Percentiles rank a stretch among this genome's conserved stretches.
phyloP scores from a whole-genome alignment of 2,329 filamentous ascomycete genomes.

The Trichophyton simii region DNA sequence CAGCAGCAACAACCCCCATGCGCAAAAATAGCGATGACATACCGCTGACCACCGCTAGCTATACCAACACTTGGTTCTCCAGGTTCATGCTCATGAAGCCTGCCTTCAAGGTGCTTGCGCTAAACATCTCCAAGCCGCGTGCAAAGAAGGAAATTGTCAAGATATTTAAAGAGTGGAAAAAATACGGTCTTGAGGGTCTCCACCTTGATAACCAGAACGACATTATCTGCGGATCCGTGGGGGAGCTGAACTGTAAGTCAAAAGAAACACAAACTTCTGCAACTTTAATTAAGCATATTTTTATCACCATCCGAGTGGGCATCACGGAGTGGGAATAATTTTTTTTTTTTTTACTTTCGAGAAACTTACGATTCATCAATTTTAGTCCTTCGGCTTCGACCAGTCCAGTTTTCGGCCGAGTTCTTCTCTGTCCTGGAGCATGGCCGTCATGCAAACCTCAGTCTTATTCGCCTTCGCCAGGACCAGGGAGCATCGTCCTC shows the following conservation, averaged over 20 bases:
- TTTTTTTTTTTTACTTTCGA: background rate
- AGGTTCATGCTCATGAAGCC: constrained; percentile 85
- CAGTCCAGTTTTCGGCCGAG: constrained; percentile 77
- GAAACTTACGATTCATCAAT: background rate
- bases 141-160: constrained; percentile 65
- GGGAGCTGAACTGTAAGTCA: constrained; percentile 62
- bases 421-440: constrained; percentile 84
- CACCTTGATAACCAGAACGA: constrained; percentile 66
- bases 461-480: constrained; percentile 75
- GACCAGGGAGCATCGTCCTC: constrained; percentile 84
- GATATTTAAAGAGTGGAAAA: constrained; percentile 66
- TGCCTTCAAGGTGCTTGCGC: constrained; percentile 60
- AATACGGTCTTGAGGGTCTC: constrained; percentile 69
- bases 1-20: constrained; percentile 10
- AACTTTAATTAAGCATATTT: background rate
- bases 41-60: constrained; percentile 20
- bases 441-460: constrained; percentile 61
- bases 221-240: constrained; percentile 66
- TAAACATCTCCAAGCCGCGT: constrained; percentile 57
- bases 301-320: background rate
- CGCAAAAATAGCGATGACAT: constrained; percentile 13
- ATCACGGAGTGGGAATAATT: background rate
- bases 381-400: constrained; percentile 65
- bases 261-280: background rate
- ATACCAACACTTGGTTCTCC: constrained; percentile 73